Conservation (phyloP, 2,329 filamentous ascomycete genomes). For the Malbranchea zuffiana region DNA sequence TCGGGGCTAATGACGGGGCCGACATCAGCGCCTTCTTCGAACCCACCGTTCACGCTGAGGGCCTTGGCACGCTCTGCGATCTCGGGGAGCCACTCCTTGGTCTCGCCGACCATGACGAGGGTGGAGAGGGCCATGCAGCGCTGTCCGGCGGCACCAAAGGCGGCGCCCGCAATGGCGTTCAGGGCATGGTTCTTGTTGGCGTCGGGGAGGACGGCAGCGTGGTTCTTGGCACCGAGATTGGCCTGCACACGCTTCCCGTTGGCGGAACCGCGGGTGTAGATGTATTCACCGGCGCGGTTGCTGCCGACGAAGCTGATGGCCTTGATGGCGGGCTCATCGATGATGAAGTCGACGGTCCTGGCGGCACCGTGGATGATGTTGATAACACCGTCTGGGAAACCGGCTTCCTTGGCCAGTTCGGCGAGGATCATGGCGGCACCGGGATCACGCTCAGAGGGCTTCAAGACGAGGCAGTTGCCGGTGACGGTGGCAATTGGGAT, state of each 20-base stretch:
- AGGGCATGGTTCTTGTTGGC: constrained; percentile 59
- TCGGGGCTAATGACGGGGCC: constrained; percentile 54
- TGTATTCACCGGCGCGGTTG: constrained; percentile 60
- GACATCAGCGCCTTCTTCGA: constrained; percentile 50
- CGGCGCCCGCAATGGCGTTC: constrained; percentile 55
- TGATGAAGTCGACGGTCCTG: constrained; percentile 57
- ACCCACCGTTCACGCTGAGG: constrained; percentile 50
- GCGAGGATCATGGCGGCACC: constrained; percentile 57
- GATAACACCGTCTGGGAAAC: constrained; percentile 54
- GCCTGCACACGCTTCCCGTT: constrained; percentile 60
- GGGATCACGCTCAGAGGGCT: constrained; percentile 56
- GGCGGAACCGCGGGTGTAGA: constrained; percentile 55
- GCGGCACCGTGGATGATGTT: constrained; percentile 57
- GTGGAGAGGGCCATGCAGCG: constrained; percentile 60
- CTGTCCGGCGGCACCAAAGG: constrained; percentile 59
- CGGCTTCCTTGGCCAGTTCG: constrained; percentile 52
- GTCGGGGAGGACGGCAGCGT: constrained; percentile 55
- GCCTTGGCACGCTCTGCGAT: constrained; percentile 50
- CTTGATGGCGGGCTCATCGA: constrained; percentile 58
- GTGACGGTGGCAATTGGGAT: constrained; percentile 55
- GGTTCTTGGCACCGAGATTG: constrained; percentile 60
- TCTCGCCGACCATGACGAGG: constrained; percentile 53
- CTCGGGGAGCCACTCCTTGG: constrained; percentile 53
- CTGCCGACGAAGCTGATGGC: constrained; percentile 58
- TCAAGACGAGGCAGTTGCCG: constrained; percentile 54